A percentile compares a stretch with the other conserved stretches of the same genome.
phyloP scores from a whole-genome alignment of 345 rosid species.

The Gossypium ekmanianum region DNA sequence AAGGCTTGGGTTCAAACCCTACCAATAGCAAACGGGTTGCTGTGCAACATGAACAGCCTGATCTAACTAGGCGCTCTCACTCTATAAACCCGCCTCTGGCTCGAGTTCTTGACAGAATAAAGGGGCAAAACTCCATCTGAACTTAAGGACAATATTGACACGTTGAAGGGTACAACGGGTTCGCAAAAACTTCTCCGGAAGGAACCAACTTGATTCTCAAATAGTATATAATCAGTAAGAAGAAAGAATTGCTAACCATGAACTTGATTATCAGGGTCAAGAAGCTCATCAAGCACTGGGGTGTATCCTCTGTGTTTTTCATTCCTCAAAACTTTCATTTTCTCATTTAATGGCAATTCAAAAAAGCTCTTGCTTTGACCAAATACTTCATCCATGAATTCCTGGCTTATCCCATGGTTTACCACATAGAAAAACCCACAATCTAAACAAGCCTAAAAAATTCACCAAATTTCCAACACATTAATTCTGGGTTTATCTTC shows the following conservation, averaged over 20 bases:
- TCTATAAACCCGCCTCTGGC: too few relatives aligned
- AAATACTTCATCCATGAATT: constrained; percentile 63
- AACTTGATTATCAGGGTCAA: constrained; percentile 63
- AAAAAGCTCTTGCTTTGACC: constrained; percentile 59
- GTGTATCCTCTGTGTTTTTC: constrained; percentile 74
- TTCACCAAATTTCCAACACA: neutral
- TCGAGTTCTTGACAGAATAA: too few relatives aligned
- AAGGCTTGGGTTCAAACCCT: too few relatives aligned
- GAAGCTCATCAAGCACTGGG: constrained; percentile 60
- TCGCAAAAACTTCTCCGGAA: too few relatives aligned
- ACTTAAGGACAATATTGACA: too few relatives aligned
- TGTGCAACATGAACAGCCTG: too few relatives aligned
- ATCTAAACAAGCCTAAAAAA: constrained; percentile 71
- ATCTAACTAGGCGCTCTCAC: too few relatives aligned
- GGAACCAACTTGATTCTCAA: too few relatives aligned
- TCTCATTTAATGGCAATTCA: constrained; percentile 46
- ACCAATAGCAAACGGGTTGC: too few relatives aligned
- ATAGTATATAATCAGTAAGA: neutral
- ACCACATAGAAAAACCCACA: constrained; percentile 75
- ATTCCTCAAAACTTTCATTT: constrained; percentile 68
- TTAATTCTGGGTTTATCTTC: neutral
- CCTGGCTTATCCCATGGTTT: constrained; percentile 68
- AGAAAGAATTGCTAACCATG: constrained; percentile 37
- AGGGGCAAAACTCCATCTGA: too few relatives aligned
- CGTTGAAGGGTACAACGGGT: too few relatives aligned